Evolutionary conservation across 106 monocot species (phyloP).

Genomic region (Acorus gramineus): DNA sequence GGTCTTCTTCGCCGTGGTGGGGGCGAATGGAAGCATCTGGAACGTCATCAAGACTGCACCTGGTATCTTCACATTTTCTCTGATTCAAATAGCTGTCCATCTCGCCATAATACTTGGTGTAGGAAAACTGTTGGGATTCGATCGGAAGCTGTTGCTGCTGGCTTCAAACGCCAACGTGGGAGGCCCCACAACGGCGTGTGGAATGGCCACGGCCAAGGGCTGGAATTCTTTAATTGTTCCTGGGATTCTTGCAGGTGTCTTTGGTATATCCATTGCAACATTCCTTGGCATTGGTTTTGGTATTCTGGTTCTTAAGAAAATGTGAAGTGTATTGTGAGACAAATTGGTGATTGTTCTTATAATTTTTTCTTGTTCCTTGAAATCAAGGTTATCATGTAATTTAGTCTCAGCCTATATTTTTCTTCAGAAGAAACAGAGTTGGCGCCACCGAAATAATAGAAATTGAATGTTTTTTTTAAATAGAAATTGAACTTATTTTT

Average conservation of each 20-base stretch:
- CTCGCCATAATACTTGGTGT: constrained; percentile 46
- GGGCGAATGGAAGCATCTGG: constrained; percentile 73
- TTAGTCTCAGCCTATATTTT: too few relatives aligned
- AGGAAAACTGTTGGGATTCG: constrained; percentile 53
- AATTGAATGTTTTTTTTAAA: too few relatives aligned
- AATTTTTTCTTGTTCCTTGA: too few relatives aligned
- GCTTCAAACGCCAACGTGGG: constrained; percentile 90
- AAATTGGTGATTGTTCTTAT: too few relatives aligned
- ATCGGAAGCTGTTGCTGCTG: constrained; percentile 52
- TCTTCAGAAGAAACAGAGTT: too few relatives aligned
- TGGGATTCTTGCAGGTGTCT: constrained; percentile 68
- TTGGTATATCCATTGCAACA: constrained; percentile 76
- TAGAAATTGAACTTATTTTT: too few relatives aligned
- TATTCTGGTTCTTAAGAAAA: constrained; percentile 31
- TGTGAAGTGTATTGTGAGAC: constrained; percentile 8
- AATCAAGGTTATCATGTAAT: too few relatives aligned
- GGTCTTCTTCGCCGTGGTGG: constrained; percentile 87
- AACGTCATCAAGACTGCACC: constrained; percentile 75
- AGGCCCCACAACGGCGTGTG: constrained; percentile 89
- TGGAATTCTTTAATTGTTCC: constrained; percentile 78
- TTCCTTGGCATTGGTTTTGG: constrained; percentile 74
- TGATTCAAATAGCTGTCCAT: constrained; percentile 57
- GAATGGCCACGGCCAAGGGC: constrained; percentile 84
- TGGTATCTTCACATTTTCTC: constrained; percentile 55
- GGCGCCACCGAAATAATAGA: too few relatives aligned